Evolutionary conservation across 73 alveolate genomes (phyloP).

Genomic region (Uronychia setigera): DNA sequence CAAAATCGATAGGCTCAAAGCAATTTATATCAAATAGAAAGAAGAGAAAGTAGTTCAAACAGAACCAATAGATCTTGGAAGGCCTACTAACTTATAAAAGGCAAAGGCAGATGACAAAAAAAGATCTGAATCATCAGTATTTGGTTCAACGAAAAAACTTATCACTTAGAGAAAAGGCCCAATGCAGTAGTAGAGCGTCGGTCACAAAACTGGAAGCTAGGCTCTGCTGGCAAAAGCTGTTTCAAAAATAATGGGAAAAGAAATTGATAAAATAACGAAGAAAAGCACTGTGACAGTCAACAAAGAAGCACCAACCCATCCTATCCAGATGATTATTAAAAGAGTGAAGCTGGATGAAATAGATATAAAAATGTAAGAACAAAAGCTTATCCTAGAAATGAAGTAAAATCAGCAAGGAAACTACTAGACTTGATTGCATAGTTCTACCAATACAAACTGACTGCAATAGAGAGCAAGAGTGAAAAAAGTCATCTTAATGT

Average conservation of each 20-base stretch:
- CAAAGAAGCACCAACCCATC: background rate
- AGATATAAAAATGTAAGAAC: background rate
- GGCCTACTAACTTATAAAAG: too few species aligned
- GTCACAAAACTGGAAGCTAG: too few species aligned
- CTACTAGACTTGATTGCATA: conserved; percentile 3
- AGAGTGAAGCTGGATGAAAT: background rate
- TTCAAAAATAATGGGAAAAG: background rate
- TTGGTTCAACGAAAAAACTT: too few species aligned
- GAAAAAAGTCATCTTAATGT: conserved; percentile 21
- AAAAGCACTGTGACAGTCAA: background rate
- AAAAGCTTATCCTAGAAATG: background rate
- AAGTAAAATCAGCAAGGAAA: conserved; percentile 21
- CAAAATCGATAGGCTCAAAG: background rate
- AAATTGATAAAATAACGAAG: background rate
- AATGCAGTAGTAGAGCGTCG: too few species aligned
- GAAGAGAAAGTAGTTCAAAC: background rate
- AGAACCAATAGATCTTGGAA: background rate
- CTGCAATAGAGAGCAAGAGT: conserved; percentile 22
- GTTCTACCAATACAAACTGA: conserved; percentile 14
- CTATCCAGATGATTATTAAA: background rate
- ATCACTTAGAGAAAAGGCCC: too few species aligned
- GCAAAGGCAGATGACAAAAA: too few species aligned
- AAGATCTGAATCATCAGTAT: too few species aligned
- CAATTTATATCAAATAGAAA: background rate
- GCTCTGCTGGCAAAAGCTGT: background rate